Evolutionary conservation across 2,329 filamentous ascomycete species (phyloP).

Genomic region (Coleophoma eucalyptorum): DNA sequence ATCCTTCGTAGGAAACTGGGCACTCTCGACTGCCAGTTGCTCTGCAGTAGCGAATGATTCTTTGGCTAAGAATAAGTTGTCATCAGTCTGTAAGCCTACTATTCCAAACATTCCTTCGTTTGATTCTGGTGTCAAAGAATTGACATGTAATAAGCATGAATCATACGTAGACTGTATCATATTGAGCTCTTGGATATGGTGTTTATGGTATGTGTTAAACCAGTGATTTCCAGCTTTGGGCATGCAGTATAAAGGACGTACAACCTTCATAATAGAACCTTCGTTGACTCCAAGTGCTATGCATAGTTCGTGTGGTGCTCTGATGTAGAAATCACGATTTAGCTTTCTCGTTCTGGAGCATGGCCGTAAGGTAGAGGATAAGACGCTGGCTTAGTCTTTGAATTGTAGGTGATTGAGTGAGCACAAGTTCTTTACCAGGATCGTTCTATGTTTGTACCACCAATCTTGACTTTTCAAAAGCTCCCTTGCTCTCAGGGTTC

Average conservation of each 20-base stretch:
- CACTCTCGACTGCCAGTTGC: background rate
- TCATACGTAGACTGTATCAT: too few relatives aligned
- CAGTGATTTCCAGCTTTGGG: constrained; percentile 7
- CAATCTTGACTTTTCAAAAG: too few relatives aligned
- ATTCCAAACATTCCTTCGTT: too few relatives aligned
- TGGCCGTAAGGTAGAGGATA: constrained; percentile 5
- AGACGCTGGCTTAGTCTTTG: constrained; percentile 6
- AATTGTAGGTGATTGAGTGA: constrained; percentile 11
- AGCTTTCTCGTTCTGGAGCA: background rate
- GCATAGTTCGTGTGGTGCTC: background rate
- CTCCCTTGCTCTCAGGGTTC: constrained; percentile 8
- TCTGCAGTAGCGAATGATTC: background rate
- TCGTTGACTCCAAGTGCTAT: background rate
- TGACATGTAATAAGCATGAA: too few relatives aligned
- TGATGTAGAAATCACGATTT: constrained; percentile 7
- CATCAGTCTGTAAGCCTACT: background rate
- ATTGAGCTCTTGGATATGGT: constrained; percentile 3
- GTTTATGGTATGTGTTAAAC: constrained; percentile 7
- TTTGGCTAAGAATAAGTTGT: background rate
- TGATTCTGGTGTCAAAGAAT: too few relatives aligned
- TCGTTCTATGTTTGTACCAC: too few relatives aligned
- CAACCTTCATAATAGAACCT: background rate
- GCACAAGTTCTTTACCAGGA: constrained; percentile 1
- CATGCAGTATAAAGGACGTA: constrained; percentile 9
- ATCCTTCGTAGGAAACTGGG: background rate